Evolutionary conservation across 345 rosid genomes (phyloP), one percentile per base, ranked within the genome.

Genomic region (Turnera subulata): DNA sequence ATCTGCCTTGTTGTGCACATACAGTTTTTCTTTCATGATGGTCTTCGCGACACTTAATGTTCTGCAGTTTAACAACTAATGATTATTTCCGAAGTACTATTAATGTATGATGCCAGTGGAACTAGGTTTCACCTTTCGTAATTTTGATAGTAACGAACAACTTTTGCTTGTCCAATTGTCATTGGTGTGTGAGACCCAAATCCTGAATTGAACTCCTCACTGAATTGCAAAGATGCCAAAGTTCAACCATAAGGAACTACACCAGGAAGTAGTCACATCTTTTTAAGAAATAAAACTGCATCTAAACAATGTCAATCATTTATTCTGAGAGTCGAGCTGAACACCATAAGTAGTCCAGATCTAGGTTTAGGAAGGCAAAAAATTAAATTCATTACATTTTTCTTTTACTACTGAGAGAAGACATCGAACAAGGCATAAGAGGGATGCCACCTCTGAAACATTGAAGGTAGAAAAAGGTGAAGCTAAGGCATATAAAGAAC

Each of bases 151-250:
- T 92, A 89, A 40, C 95, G 96, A 57, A 83, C 70, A 62, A 86
- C 89, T 73, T 84, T 86, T 52, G 93, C 93, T 78, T 92, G 95
- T 72, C 98, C 98, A 49, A 89, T 89, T 58, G 82, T 62, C 85
- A 92, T 77, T 2, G 98, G 97, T 23, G 98, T 92, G 68, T 84
- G 89, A 63, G 97, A 92, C 66, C 98, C 98, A 77, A 92, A 92
- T 64, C 97, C 98, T 76, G 95, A 63, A 76, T 86, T 84, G 70
- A 84, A 86, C 67, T 92, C 98, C 70, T 84, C 98, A 76, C 97
- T 92, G 83, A 63, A 58, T 63, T 55, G 43, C 50, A 72, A 10
- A 49, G 18, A 61, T 56, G 33, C 52, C 32, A 55, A 43, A 51
- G 23, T 42, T 19, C 43, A 53, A 23, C 40, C 16, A 25, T 25